Evolutionary conservation across 2,329 filamentous ascomycete species (phyloP), one percentile per base, ranked within the genome.

Genomic region (Rugonectria rugulosa): DNA sequence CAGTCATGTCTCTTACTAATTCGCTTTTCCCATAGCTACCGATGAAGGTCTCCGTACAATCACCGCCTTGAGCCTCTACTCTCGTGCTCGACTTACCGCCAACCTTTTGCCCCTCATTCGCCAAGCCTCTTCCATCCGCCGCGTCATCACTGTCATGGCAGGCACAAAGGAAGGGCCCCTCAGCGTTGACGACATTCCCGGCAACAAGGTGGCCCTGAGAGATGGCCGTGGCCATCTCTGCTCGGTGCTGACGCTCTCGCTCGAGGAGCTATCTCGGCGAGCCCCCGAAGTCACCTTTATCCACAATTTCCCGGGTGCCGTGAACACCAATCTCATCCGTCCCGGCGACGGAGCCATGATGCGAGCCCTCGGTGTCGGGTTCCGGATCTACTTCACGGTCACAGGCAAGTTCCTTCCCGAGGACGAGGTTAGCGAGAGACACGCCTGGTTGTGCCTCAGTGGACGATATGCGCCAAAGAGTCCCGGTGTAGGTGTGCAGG

Each of bases 51-150:
- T 89, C 2, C 77, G 84, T 46, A 73, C 77, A 23, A 75, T 79
- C 26, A 75, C 79, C 20, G 75, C 79, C 7, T 74, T 88, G 14
- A 74, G 75, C 17, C 83, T 81, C 70, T 87, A 88, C 70, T 76
- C 81, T 5, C 85, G 85, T 17, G 77, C 81, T 59, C 82, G 83
- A 32, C 82, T 87, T 63, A 75, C 81, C 11, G 53, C 76, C 38
- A 84, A 86, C 49, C 77, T 89, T 1, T 78, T 87, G 8, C 85
- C 86, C 0, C 75, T 81, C 0, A 74, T 89, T 2, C 72, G 38
- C 12, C 48, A 49, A 0, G 63, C 60, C 1, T 7, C 43, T 2
- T 61, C 53, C 15, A 52, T 66, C 5, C 56, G 63, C 5, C 64
- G 67, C 7, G 62, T 72, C 15, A 53, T 72, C 23, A 66, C 60